phyloP scores from a whole-genome alignment of 2,329 filamentous ascomycete species.

The Thelonectria olida region DNA sequence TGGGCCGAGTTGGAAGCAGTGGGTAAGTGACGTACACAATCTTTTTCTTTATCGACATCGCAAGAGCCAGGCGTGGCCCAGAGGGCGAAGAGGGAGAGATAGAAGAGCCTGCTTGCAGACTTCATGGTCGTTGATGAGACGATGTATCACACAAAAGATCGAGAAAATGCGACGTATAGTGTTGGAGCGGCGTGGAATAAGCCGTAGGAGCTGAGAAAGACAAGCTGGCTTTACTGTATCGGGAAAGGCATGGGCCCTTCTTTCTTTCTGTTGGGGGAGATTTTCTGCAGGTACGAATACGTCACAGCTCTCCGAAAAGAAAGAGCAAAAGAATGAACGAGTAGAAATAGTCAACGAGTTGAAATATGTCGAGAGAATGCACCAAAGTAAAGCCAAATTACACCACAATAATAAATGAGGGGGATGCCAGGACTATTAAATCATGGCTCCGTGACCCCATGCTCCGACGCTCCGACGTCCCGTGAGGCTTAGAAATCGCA shows the following conservation, averaged over 20 bases:
- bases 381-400: neutral
- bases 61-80: constrained; percentile 61
- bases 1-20: constrained; percentile 18
- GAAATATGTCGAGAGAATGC: neutral
- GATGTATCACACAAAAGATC: no score
- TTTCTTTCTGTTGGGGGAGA: no score
- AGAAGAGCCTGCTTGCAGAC: constrained; percentile 63
- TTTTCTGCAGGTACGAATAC: constrained; percentile 3
- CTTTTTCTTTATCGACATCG: constrained; percentile 51
- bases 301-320: neutral
- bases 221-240: constrained; percentile 18
- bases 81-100: constrained; percentile 64
- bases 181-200: constrained; percentile 10
- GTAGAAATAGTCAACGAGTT: neutral
- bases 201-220: constrained; percentile 6
- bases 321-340: neutral
- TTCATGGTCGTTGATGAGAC: constrained; percentile 52
- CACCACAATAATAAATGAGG: neutral
- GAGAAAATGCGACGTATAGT: constrained; percentile 21
- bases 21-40: constrained; percentile 58
- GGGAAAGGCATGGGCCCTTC: constrained; percentile 12
- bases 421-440: neutral
- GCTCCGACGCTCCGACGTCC: neutral
- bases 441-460: neutral
- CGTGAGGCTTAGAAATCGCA: constrained; percentile 14